Evolutionary conservation across 371 early-diverging fungal genomes (phyloP).

Genomic region (Quaeritorhiza haematococci): DNA sequence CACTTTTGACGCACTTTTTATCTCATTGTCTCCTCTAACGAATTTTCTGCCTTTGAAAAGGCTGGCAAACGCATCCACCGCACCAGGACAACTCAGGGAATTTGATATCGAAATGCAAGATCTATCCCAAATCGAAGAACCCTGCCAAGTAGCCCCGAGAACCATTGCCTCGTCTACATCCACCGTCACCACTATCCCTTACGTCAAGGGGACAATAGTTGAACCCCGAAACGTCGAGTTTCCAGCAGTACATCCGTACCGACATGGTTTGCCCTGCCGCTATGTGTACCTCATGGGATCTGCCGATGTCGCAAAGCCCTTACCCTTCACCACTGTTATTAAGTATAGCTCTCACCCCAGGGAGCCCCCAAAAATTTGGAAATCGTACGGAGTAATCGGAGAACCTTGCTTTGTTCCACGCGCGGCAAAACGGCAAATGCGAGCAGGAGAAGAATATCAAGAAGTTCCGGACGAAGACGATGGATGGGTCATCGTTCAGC

Average conservation of each 20-base stretch:
- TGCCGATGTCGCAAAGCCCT: conserved; percentile 1
- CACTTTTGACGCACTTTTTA: neutral
- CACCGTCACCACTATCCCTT: too few species aligned
- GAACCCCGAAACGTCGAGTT: neutral
- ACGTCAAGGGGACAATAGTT: too few species aligned
- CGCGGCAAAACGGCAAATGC: neutral
- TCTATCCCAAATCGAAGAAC: too few species aligned
- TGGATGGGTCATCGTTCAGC: conserved; percentile 8
- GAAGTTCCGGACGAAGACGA: conserved; percentile 5
- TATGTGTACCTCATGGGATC: conserved; percentile 1
- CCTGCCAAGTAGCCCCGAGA: too few species aligned
- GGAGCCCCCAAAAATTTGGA: neutral
- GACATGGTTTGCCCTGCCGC: neutral
- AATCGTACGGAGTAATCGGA: conserved; percentile 5
- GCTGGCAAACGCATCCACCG: conserved; percentile 3
- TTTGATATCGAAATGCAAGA: neutral
- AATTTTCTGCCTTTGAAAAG: neutral
- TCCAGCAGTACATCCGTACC: conserved; percentile 4
- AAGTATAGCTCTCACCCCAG: conserved; percentile 1
- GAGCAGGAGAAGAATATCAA: neutral
- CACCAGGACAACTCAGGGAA: conserved; percentile 3
- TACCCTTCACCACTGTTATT: conserved; percentile 4
- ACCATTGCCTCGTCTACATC: too few species aligned
- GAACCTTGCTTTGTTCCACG: conserved; percentile 8
- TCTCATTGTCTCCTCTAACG: neutral